Evolutionary conservation across 495 filamentous ascomycete species (phyloP), one percentile per base, ranked within the genome.

Genomic region (Penicillium canariense): DNA sequence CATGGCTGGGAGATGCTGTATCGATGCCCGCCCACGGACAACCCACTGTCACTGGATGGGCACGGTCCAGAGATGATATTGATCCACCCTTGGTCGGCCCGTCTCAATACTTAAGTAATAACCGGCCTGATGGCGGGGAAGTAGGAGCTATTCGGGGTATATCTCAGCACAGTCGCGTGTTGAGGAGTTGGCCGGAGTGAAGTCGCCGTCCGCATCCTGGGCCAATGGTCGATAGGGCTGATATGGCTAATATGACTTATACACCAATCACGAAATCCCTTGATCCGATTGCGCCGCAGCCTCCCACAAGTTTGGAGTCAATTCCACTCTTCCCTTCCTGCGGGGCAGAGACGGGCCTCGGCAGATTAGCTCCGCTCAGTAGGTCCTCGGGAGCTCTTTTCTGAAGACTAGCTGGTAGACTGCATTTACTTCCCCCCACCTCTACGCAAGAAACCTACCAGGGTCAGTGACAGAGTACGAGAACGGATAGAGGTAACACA

Each of bases 361-460:
- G 66, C 45, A 65, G 66, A 58, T 66, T 66, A 64, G 53, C 60
- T 66, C 62, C 64, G 59, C 62, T 48, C 32, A 20, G 12, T 6
- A 4, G 15, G n/a, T 36, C 32, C 43, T 32, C 47, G 14, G 39
- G 10, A n/a, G n/a, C n/a, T n/a, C n/a, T n/a, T n/a, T n/a, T n/a
- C n/a, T n/a, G n/a, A n/a, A n/a, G n/a, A n/a, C n/a, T n/a, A n/a
- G n/a, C n/a, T n/a, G n/a, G n/a, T n/a, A n/a, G n/a, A n/a, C n/a
- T n/a, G n/a, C n/a, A n/a, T n/a, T n/a, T n/a, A n/a, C n/a, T n/a
- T n/a, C n/a, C n/a, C n/a, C n/a, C n/a, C n/a, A n/a, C n/a, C n/a
- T n/a, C n/a, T n/a, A n/a, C n/a, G n/a, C n/a, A n/a, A 32, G 10
- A 26, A 32, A 40, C n/a, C 26, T 28, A 12, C 30, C 3, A 5